Evolutionary conservation across 495 filamentous ascomycete genomes (phyloP), one percentile per base, ranked within the genome.

Genomic region (Podospora bellae-mahoneyi): DNA sequence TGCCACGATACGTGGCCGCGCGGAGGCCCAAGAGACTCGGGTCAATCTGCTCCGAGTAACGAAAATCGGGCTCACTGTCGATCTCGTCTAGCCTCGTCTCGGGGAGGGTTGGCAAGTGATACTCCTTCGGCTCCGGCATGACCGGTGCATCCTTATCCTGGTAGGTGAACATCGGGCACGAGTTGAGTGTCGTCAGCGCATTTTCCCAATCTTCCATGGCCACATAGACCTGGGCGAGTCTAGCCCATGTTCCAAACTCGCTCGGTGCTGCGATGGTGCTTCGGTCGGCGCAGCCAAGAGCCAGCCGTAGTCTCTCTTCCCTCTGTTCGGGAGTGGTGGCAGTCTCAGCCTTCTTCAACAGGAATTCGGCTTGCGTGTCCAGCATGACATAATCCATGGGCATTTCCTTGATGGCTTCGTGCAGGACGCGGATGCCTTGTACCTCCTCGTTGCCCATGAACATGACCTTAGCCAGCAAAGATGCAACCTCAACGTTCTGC

Each of bases 101-200:
- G 0, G 90, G 85, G 18, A 97, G 84, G 4, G 93, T 89, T 0
- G 95, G 95, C 23, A 99, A 87, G 74, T 91, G 87, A 66, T 97
- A 89, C 63, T 91, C 91, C 62, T 87, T 87, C 0, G 94, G 93
- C 70, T 95, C 92, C 20, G 95, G 95, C 90, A 97, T 93, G 66
- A 94, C 84, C 19, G 95, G 95, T 6, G 92, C 88, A 76, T 99
- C 95, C 72, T 97, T 97, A 77, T 99, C 95, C 76, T 97, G 94
- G 78, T 98, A 97, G 7, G 95, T 98, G 77, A 99, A 99, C 95
- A 99, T 99, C 4, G 95, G 95, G 70, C 96, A 99, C 3, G 94
- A 97, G 79, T 99, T 99, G n/a, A 99, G 84, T 5, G 96, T 99
- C 9, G 97, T 87, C 19, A 99, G 84, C 2, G 96, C 95, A 61